Percentiles rank a stretch among this genome's conserved stretches.
phyloP scores from a whole-genome alignment of 2,329 filamentous ascomycete genomes.

The Diaporthe humulicola region DNA sequence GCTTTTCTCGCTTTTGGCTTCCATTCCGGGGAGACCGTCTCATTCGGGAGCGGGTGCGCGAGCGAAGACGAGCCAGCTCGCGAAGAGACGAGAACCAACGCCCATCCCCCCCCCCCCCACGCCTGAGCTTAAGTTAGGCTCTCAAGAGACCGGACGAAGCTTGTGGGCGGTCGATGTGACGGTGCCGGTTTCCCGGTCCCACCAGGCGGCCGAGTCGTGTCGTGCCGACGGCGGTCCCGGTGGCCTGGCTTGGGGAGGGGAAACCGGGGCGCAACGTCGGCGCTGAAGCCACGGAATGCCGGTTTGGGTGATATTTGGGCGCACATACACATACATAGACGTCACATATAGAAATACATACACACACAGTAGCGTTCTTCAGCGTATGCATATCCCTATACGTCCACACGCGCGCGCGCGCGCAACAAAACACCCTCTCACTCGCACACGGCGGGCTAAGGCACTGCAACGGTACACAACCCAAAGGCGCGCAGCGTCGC shows the following conservation, averaged over 20 bases:
- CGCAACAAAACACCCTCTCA: slow-evolving; percentile 13
- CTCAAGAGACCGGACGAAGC: slow-evolving; percentile 21
- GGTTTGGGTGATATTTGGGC: background rate
- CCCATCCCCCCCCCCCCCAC: background rate
- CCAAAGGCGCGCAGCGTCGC: background rate
- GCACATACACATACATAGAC: background rate
- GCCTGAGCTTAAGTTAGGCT: slow-evolving; percentile 17
- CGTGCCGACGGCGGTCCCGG: background rate
- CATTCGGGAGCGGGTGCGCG: slow-evolving; percentile 23
- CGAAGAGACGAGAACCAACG: background rate
- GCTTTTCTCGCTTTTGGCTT: background rate
- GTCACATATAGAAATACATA: background rate
- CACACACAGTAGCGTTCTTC: background rate
- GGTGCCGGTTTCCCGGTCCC: slow-evolving; percentile 1
- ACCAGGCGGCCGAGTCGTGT: background rate
- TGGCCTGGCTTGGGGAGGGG: background rate
- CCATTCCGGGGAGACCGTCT: background rate
- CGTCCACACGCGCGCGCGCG: background rate
- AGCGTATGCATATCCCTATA: background rate
- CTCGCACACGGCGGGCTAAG: background rate
- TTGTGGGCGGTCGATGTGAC: slow-evolving; percentile 10
- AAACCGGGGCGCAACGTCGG: background rate
- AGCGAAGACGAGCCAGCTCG: background rate
- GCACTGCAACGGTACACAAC: slow-evolving; percentile 11
- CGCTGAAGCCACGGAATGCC: background rate